These are phyloP conservation scores for Escovopsis sp. DNA, from an alignment of 2,329 filamentous ascomycete species.

Conservation along the genomic window DNA sequence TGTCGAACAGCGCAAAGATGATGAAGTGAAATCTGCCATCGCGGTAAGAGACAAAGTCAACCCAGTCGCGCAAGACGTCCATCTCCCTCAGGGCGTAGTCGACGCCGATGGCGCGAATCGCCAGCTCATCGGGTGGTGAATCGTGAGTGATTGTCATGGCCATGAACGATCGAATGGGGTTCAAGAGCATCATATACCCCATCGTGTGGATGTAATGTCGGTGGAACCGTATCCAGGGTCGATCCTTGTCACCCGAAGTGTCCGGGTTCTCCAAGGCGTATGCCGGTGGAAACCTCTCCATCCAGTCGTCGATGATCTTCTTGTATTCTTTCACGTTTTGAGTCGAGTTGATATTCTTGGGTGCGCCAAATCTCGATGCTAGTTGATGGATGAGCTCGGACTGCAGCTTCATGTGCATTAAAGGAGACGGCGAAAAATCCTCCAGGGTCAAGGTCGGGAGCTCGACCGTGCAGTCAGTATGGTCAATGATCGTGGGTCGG, in stretches of 20 bases:
- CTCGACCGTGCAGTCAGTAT: constrained; percentile 12
- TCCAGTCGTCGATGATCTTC: constrained; percentile 24
- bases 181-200: constrained; percentile 30
- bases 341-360: constrained; percentile 13
- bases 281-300: constrained; percentile 24
- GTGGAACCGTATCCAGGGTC: constrained; percentile 29
- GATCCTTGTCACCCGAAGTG: constrained; percentile 21
- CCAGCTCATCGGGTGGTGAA: constrained; percentile 16
- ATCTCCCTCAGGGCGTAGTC: constrained; percentile 28
- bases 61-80: constrained; percentile 23
- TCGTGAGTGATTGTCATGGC: constrained; percentile 18
- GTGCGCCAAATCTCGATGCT: constrained; percentile 12
- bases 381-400: constrained; percentile 12
- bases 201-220: constrained; percentile 30
- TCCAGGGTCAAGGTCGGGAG: constrained; percentile 17
- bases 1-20: constrained; percentile 37
- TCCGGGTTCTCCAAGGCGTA: constrained; percentile 26
- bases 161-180: constrained; percentile 32
- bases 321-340: constrained; percentile 15
- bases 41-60: constrained; percentile 27
- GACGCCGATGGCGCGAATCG: constrained; percentile 24
- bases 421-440: constrained; percentile 12
- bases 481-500: constrained; percentile 17
- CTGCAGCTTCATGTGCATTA: constrained; percentile 18
- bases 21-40: constrained; percentile 36